phyloP scores from a whole-genome alignment of 148 eudicot genomes.

The Drosera capensis region DNA sequence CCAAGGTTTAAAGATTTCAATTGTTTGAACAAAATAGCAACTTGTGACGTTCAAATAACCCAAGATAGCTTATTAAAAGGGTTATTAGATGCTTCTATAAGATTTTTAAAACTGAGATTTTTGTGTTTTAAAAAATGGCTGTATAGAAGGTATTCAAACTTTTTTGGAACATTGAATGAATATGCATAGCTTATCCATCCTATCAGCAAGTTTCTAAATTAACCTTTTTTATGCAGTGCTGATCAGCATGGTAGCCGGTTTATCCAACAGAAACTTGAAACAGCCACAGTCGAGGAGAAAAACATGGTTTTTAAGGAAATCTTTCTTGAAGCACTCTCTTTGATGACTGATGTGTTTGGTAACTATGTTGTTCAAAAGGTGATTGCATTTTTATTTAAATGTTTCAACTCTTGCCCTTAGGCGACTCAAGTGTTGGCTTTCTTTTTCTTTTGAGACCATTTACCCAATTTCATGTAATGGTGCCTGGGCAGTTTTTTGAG shows the following conservation, averaged over 20 bases:
- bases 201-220: constrained; percentile 4
- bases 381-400: constrained; percentile 1
- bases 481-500: constrained; percentile 62
- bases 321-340: constrained; percentile 62
- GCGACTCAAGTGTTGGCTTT: background rate
- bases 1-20: too few species aligned
- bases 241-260: constrained; percentile 99
- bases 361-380: constrained; percentile 98
- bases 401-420: background rate
- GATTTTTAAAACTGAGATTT: too few species aligned
- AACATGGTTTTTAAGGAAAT: constrained; percentile 91
- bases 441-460: background rate
- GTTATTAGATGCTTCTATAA: too few species aligned
- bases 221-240: constrained; percentile 36
- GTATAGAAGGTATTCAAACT: too few species aligned
- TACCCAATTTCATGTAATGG: background rate
- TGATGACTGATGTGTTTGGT: constrained; percentile 99
- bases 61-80: too few species aligned
- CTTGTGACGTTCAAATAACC: too few species aligned
- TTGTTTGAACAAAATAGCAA: too few species aligned
- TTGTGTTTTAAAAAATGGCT: too few species aligned
- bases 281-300: constrained; percentile 79
- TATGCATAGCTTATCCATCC: too few species aligned
- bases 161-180: too few species aligned
- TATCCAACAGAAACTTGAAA: constrained; percentile 97